Evolutionary conservation across 2,329 filamentous ascomycete genomes (phyloP), one percentile per base, ranked within the genome.

Genomic region (Coniella lustricola): DNA sequence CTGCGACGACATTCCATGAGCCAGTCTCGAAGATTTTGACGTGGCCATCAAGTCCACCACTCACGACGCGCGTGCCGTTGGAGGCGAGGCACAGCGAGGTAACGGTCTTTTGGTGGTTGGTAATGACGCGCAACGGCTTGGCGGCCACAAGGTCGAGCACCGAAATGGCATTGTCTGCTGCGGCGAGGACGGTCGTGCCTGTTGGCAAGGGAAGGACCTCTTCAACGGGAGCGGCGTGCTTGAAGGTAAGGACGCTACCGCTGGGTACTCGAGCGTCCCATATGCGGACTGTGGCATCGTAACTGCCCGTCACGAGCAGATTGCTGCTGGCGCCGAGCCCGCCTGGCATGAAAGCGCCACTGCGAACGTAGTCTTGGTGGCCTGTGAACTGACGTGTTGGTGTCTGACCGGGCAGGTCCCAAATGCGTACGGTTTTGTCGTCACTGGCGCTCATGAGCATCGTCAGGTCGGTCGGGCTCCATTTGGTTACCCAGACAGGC

Each of bases 81-180:
- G 88, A 90, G 7, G 90, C 90, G 31, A 94, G 72, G 44, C 85
- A 84, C 47, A 98, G 76, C 7, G 86, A 84, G 0, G 93, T 97
- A 52, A 98, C 90, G 1, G 93, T 95, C 79, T 97, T 98, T 64
- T 98, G 93, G 67, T 98, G 93, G 64, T 94, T 97, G 58, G 84
- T 84, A 54, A 98, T 84, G 62, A 95, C 74, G 58, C 90, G 85
- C 50, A 95, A 73, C 4, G 91, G 90, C 61, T 88, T 89, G 21
- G 87, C 93, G 43, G 90, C 91, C 14, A 97, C 85, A 38, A 98
- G 78, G 64, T 98, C 93, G 53, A 98, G 76, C 10, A 98, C 89
- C 5, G 87, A 90, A 60, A 98, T 88, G 54, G 87, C 81, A 61
- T 87, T 94, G 50, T 87, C 90, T 16, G 90, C 82, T 2, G 91